These are phyloP conservation scores for Rhynchosporium secalis DNA, from an alignment of 2,329 filamentous ascomycete genomes.

Conservation along the genomic window DNA sequence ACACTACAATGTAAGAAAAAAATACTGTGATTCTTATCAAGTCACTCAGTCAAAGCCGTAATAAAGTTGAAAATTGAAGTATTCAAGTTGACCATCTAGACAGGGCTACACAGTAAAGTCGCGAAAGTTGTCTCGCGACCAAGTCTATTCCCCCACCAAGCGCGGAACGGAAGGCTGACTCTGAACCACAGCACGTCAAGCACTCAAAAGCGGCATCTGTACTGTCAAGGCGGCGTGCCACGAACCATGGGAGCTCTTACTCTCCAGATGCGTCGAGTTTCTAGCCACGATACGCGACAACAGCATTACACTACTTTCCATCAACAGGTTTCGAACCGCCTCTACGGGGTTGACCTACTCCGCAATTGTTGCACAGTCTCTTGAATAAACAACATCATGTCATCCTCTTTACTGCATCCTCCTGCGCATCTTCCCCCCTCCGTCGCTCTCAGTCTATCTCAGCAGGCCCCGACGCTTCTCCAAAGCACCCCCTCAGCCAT, in stretches of 20 bases:
- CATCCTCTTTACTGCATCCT: conserved; percentile 55
- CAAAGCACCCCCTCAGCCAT: conserved; percentile 54
- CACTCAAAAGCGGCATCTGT: not conserved
- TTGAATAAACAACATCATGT: conserved; percentile 43
- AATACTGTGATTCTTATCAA: no score
- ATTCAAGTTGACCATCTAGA: no score
- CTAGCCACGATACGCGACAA: no score
- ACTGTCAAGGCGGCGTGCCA: not conserved
- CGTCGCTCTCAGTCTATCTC: conserved; percentile 58
- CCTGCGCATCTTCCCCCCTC: conserved; percentile 57
- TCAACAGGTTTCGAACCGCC: not conserved
- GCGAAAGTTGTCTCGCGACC: no score
- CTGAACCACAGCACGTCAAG: no score
- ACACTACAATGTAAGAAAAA: not conserved
- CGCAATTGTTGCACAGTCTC: not conserved
- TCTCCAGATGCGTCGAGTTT: no score
- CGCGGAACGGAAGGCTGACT: no score
- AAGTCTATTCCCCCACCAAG: no score
- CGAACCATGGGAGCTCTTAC: no score
- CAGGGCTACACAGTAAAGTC: no score
- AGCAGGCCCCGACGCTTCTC: conserved; percentile 59
- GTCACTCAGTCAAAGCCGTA: no score
- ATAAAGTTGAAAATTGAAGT: no score
- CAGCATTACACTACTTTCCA: not conserved
- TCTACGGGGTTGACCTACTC: not conserved